Percentiles rank a stretch among this genome's conserved stretches.
These are phyloP conservation scores for Didymella keratinophila DNA, from an alignment of 2,329 filamentous ascomycete species.

Conservation along the genomic window DNA sequence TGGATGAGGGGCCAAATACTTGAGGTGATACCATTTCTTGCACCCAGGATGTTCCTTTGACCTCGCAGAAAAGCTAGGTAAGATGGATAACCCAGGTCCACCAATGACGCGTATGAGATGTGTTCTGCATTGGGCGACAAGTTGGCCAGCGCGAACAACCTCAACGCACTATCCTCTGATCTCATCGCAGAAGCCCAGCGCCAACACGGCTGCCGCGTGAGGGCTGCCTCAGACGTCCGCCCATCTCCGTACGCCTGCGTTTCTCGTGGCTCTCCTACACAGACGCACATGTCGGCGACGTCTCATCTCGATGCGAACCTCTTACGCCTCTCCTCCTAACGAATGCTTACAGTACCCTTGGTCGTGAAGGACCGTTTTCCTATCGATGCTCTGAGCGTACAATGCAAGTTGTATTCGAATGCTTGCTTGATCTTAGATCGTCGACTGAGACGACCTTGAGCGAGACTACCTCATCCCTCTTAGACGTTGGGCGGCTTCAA, in stretches of 20 bases:
- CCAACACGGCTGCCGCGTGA: neutral
- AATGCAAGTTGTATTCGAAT: neutral
- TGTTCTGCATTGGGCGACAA: constrained; percentile 19
- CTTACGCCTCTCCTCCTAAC: neutral
- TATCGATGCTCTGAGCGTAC: neutral
- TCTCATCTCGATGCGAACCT: constrained; percentile 1
- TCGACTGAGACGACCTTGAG: neutral
- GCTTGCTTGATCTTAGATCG: neutral
- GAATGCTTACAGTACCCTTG: neutral
- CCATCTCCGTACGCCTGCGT: neutral
- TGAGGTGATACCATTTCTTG: constrained; percentile 10
- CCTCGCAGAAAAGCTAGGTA: neutral
- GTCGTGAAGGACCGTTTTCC: neutral
- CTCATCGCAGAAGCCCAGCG: neutral
- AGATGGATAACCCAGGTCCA: neutral
- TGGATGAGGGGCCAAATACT: constrained; percentile 7
- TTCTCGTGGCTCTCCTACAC: neutral
- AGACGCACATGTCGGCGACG: constrained; percentile 10
- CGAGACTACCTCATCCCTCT: neutral
- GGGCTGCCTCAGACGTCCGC: neutral
- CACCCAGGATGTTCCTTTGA: constrained; percentile 12
- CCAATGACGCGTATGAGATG: neutral
- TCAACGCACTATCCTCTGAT: constrained; percentile 5
- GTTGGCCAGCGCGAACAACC: constrained; percentile 7
- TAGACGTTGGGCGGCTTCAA: neutral